Evolutionary conservation across 768 basidiomycete genomes (phyloP), one percentile per base, ranked within the genome.

Genomic region (Rhizopogon salebrosus): DNA sequence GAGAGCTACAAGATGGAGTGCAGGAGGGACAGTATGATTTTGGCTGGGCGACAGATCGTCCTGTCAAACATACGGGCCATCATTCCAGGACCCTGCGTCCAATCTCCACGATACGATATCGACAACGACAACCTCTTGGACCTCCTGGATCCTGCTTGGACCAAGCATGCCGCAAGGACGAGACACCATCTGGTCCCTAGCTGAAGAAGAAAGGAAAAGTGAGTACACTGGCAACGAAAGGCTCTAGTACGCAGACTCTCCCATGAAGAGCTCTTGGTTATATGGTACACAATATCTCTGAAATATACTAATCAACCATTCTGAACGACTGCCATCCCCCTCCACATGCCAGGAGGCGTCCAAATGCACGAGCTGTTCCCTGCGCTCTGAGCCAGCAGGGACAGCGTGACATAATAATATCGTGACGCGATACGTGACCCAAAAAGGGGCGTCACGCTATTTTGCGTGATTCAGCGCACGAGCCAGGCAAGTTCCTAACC

Each of bases 401-500:
- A 39, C 1, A 48, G 54, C 56, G 57, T 56, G 57, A 56, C 4
- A n/a, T 36, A 10, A 11, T n/a, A n/a, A n/a, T n/a, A n/a, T 6
- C 23, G 66, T 66, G 64, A 68, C 56, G 31, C 20, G 22, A 27
- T 0, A 16, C n/a, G 60, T 66, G 58, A 66, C 57, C 9, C 23
- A 49, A 27, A 66, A 43, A 69, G 64, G 64, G 64, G 62, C 65
- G 36, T 66, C 64, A 68, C 67, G 36, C 22, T 48, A 22, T 18
- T 31, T 46, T 18, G 34, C 16, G 31, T 13, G n/a, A n/a, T n/a
- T n/a, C n/a, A n/a, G 24, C 40, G 39, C 53, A 37, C 16, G 18
- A 22, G 51, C n/a, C 51, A 68, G 65, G 67, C 64, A 66, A 68
- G 62, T 68, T 53, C 14, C 54, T 54, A 63, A 61, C 56, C 56